phyloP scores from a whole-genome alignment of 768 basidiomycete genomes.

The Pleurotus cornucopiae region DNA sequence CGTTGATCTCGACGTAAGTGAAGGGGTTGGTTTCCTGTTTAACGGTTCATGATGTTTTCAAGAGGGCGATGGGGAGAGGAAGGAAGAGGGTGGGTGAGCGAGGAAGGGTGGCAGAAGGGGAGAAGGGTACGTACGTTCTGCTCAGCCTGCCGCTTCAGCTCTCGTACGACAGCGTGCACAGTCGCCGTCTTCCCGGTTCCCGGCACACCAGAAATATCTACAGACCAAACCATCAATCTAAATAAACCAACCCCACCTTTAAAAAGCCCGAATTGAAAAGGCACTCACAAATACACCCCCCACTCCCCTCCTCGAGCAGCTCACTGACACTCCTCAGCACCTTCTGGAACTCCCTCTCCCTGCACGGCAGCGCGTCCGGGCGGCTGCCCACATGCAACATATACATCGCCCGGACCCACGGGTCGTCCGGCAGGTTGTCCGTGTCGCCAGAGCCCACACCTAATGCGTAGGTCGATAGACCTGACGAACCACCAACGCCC shows the following conservation, averaged over 20 bases:
- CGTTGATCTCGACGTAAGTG: conserved; percentile 97
- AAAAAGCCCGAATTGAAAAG: too few species aligned
- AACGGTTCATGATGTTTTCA: not conserved
- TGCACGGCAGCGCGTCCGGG: conserved; percentile 85
- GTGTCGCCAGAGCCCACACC: conserved; percentile 21
- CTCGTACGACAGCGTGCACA: conserved; percentile 87
- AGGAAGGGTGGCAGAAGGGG: not conserved
- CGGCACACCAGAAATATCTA: conserved; percentile 98
- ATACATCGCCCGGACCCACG: conserved; percentile 87
- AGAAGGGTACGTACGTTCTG: conserved; percentile 44
- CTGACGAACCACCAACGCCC: too few species aligned
- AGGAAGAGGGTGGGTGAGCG: too few species aligned
- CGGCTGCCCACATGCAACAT: conserved; percentile 90
- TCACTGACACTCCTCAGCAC: conserved; percentile 78
- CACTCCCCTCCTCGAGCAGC: conserved; percentile 86
- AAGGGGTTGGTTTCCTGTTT: conserved; percentile 88
- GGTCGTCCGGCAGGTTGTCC: conserved; percentile 62
- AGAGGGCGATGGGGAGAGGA: too few species aligned
- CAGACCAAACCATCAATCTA: too few species aligned
- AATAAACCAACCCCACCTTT: too few species aligned
- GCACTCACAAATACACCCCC: conserved; percentile 89
- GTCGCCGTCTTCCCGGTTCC: conserved; percentile 99
- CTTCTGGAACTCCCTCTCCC: conserved; percentile 78
- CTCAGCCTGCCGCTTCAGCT: conserved; percentile 86
- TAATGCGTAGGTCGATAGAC: conserved; percentile 3